Conservation (phyloP, 2,329 filamentous ascomycete species). For the Incumbomyces lentus region DNA sequence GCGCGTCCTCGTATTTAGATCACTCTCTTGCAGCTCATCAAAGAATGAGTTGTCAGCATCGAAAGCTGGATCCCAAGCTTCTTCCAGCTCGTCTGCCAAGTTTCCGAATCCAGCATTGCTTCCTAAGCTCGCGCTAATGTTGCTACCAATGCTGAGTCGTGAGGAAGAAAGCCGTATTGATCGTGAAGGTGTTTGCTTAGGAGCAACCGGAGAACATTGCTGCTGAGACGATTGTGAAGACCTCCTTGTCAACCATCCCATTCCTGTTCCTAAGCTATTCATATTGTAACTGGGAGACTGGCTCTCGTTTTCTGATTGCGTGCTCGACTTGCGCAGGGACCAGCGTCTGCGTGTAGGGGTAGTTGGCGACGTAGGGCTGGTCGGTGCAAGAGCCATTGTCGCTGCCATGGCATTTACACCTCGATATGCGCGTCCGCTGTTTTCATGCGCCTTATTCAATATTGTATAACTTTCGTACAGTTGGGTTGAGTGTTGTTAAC, state of each 20-base stretch:
- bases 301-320: constrained; percentile 10
- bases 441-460: no score
- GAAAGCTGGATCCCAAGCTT: constrained; percentile 45
- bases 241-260: constrained; percentile 15
- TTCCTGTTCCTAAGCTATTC: constrained; percentile 15
- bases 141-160: constrained; percentile 5
- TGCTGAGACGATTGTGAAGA: constrained; percentile 20
- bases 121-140: constrained; percentile 1
- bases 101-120: constrained; percentile 43
- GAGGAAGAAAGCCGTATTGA: constrained; percentile 19
- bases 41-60: constrained; percentile 31
- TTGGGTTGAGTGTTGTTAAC: no score
- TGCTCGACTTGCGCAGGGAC: constrained; percentile 16
- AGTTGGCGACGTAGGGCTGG: constrained; percentile 16
- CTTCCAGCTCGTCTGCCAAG: constrained; percentile 53
- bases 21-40: constrained; percentile 27
- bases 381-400: constrained; percentile 14
- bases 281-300: constrained; percentile 14
- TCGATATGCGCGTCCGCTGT: neutral
- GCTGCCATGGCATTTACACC: neutral
- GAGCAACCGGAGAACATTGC: constrained; percentile 28
- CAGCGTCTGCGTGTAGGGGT: constrained; percentile 16
- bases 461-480: no score
- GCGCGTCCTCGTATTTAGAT: constrained; percentile 14
- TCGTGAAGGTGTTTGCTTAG: constrained; percentile 28